phyloP scores from a whole-genome alignment of 192 early-diverging fungal species.

The Entomortierella chlamydospora region DNA sequence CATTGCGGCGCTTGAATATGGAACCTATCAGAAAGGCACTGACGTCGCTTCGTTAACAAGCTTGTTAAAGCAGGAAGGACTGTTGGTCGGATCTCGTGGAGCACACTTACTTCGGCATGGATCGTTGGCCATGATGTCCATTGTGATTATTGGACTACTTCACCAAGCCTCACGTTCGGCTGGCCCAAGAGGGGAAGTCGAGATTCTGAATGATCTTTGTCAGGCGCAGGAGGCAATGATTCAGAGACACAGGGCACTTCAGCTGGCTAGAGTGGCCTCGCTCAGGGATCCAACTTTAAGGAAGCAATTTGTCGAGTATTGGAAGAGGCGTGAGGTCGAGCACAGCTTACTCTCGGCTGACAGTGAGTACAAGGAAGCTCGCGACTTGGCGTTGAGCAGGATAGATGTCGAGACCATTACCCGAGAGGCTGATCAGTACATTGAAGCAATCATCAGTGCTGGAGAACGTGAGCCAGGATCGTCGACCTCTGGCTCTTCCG shows the following conservation, averaged over 20 bases:
- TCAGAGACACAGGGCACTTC: slow-evolving; percentile 36
- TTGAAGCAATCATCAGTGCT: slow-evolving; percentile 33
- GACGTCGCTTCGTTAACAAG: slow-evolving; percentile 5
- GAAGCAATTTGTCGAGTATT: slow-evolving; percentile 54
- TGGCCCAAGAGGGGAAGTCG: slow-evolving; percentile 31
- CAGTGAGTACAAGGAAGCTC: slow-evolving; percentile 48
- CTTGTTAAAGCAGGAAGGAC: slow-evolving; percentile 10
- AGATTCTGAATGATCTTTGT: slow-evolving; percentile 44
- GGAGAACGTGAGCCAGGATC: slow-evolving; percentile 17
- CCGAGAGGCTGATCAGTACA: slow-evolving; percentile 32
- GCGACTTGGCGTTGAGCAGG: slow-evolving; percentile 40
- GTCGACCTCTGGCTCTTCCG: background rate
- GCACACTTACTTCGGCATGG: slow-evolving; percentile 24
- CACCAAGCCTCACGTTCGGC: background rate
- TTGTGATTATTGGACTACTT: slow-evolving; percentile 22
- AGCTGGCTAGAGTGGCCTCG: slow-evolving; percentile 40
- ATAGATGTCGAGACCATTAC: slow-evolving; percentile 43
- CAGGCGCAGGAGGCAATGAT: slow-evolving; percentile 50
- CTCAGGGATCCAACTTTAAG: slow-evolving; percentile 34
- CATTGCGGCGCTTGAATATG: slow-evolving; percentile 22
- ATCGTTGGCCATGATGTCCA: slow-evolving; percentile 24
- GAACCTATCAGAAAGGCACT: slow-evolving; percentile 5
- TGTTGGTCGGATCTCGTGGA: slow-evolving; percentile 18
- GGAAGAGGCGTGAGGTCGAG: slow-evolving; percentile 50
- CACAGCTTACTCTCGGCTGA: slow-evolving; percentile 30